Evolutionary conservation across 441 rosid species (phyloP).

Genomic region (Manihot esculenta): DNA sequence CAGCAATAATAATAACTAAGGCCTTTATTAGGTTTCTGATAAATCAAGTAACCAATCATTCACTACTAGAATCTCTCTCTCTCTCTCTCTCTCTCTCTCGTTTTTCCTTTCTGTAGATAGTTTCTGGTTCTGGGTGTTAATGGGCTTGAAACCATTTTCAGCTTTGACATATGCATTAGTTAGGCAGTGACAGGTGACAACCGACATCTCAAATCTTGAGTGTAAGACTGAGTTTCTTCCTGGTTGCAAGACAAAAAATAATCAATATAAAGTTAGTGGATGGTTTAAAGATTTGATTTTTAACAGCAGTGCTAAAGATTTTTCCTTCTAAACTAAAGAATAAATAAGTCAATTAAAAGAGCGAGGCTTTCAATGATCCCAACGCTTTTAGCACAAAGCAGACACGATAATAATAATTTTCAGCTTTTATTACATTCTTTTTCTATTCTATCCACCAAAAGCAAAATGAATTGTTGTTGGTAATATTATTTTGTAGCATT

Average conservation of each 20-base stretch:
- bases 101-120: no score
- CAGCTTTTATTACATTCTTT: neutral
- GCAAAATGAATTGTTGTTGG: neutral
- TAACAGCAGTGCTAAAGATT: no score
- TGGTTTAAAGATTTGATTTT: no score
- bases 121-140: neutral
- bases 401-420: neutral
- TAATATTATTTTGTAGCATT: no score
- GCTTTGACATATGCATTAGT: no score
- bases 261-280: no score
- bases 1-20: neutral
- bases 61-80: neutral
- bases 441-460: neutral
- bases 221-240: neutral
- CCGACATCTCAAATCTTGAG: neutral
- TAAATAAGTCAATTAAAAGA: no score
- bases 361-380: neutral
- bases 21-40: neutral
- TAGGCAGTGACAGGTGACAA: neutral
- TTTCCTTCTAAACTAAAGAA: no score
- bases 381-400: neutral
- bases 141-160: neutral
- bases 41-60: neutral
- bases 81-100: neutral
- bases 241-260: no score